phyloP scores from a whole-genome alignment of 352 stramenopile species.

The Pythium pectinolyticum region DNA sequence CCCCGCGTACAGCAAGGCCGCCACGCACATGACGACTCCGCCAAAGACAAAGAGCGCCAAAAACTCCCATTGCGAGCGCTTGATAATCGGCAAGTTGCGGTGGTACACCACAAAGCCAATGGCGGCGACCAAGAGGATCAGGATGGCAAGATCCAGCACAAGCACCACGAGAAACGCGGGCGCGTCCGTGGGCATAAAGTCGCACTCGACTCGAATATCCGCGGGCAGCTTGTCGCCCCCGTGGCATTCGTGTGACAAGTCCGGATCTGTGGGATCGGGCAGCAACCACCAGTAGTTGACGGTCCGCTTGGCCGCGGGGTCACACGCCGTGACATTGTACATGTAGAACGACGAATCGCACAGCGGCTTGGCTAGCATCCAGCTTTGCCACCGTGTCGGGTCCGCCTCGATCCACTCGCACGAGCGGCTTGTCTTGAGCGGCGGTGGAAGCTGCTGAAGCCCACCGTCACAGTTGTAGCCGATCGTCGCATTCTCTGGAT shows the following conservation, averaged over 20 bases:
- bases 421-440: constrained; percentile 24
- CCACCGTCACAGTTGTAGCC: constrained; percentile 29
- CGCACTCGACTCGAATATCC: constrained; percentile 30
- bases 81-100: constrained; percentile 36
- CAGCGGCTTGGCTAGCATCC: constrained; percentile 29
- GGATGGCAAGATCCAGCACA: constrained; percentile 20
- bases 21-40: constrained; percentile 30
- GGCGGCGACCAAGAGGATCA: constrained; percentile 1
- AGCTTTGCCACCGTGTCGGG: constrained; percentile 13
- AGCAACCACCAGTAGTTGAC: constrained; percentile 46
- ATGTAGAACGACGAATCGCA: constrained; percentile 42
- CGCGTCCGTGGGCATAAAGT: constrained; percentile 34
- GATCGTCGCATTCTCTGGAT: constrained; percentile 19
- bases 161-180: constrained; percentile 20
- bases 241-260: constrained; percentile 38
- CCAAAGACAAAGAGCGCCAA: constrained; percentile 31
- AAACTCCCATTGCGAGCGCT: constrained; percentile 42
- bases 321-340: constrained; percentile 40
- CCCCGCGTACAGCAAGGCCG: constrained; percentile 25
- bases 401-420: constrained; percentile 39
- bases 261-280: constrained; percentile 10
- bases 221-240: constrained; percentile 29
- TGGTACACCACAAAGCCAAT: constrained; percentile 32
- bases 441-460: constrained; percentile 7
- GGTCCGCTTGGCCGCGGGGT: constrained; percentile 19